Base-by-base conservation (phyloP, 1,284 basidiomycete genomes). In the Puccinia triticina region DNA sequence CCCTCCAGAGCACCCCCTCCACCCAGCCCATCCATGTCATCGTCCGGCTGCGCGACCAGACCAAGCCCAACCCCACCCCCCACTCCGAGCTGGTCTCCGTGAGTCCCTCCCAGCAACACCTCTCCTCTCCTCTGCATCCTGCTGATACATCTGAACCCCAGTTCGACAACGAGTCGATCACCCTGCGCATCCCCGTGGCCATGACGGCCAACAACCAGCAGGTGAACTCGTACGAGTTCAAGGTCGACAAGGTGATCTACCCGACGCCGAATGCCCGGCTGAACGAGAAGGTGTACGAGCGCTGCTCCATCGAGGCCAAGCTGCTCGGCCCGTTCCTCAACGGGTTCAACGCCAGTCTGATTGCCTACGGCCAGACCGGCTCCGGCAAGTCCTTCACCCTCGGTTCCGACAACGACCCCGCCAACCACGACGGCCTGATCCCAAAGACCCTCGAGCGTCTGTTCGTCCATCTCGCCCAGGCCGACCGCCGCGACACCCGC, bases 321-420 rank as follows among this genome's bases (percentile, higher is more conserved):
- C 59, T 81, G 11, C 34, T 81, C n/a, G 26, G 61, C 3, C 53
- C 66, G 0, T 81, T 81, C 29, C n/a, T 81, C 1, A 66, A 75
- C 26, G 79, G 79, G 0, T 75, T 66, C 29, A 82, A 82, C 66
- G 50, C 72, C 0, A 66, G 71, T 29, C 50, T 82, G 8, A 82
- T 82, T 29, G 79, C 79, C 1, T 82, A 82, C 53, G 72, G 79
- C 5, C 79, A 82, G 57, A 82, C 79, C 0, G 55, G 57, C 26
- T 64, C 79, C 10, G 79, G 79, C 2, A 82, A 82, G 67, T 82
- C 79, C 0, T 82, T 59, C 69, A 82, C 79, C 3, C 46, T 82
- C 23, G 79, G 79, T 29, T 74, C 79, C 8, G 71, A 59, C 18
- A 37, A 46, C 34, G 23, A 32, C 23, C 72, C 79, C 1, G 32